phyloP scores from a whole-genome alignment of 371 early-diverging fungal genomes.

The Mucor irregularis region DNA sequence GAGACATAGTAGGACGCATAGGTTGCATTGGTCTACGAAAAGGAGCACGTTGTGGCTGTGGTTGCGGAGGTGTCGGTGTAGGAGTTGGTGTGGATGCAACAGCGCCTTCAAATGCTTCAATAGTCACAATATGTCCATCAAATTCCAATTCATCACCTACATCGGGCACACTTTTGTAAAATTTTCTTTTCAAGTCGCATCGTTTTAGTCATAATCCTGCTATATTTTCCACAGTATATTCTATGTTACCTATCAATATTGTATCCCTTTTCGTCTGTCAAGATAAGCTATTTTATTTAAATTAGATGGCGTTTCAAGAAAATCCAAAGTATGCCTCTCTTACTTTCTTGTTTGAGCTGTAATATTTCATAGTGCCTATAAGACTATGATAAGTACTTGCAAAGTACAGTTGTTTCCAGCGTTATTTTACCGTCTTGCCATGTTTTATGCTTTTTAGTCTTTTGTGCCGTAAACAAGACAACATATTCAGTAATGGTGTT shows the following conservation, averaged over 20 bases:
- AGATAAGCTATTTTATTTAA: constrained; percentile 30
- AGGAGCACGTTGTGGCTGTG: not conserved
- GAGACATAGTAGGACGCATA: too few species aligned
- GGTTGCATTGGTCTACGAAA: not conserved
- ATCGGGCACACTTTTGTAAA: constrained; percentile 37
- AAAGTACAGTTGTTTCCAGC: not conserved
- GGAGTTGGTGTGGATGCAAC: not conserved
- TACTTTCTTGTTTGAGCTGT: constrained; percentile 48
- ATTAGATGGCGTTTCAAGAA: not conserved
- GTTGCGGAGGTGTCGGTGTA: not conserved
- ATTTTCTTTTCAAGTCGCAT: constrained; percentile 43
- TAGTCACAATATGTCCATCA: constrained; percentile 57
- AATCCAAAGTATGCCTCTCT: not conserved
- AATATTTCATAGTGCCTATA: constrained; percentile 47
- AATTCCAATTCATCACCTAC: constrained; percentile 66
- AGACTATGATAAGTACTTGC: not conserved
- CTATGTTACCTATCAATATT: constrained; percentile 34
- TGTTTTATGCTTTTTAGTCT: constrained; percentile 60
- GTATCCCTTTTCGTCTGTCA: constrained; percentile 51
- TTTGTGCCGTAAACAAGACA: constrained; percentile 60
- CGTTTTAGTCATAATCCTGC: not conserved
- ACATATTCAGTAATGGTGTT: constrained; percentile 20
- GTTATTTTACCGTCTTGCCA: constrained; percentile 61
- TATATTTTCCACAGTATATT: not conserved
- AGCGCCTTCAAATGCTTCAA: constrained; percentile 35